phyloP scores from a whole-genome alignment of 305 asterid genomes.

The Solanum hybrid region DNA sequence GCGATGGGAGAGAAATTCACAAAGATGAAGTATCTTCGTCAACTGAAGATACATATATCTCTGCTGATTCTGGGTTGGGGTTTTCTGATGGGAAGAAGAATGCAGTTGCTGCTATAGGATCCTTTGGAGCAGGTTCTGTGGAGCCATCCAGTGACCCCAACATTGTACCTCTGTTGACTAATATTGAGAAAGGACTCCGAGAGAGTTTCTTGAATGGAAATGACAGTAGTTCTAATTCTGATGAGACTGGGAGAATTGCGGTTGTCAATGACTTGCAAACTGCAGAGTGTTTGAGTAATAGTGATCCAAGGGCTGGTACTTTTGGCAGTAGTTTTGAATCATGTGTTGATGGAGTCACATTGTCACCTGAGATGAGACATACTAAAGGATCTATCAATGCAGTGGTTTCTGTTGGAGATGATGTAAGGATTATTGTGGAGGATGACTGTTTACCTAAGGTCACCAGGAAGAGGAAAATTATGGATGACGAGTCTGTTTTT shows the following conservation, averaged over 20 bases:
- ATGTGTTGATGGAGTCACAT: constrained; percentile 13
- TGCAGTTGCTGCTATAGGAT: constrained; percentile 15
- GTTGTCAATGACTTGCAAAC: constrained; percentile 11
- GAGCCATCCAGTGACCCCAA: constrained; percentile 14
- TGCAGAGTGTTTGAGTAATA: constrained; percentile 14
- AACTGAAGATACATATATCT: constrained; percentile 13
- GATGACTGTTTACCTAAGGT: constrained; percentile 21
- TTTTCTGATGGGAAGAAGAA: constrained; percentile 21
- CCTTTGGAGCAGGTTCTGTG: constrained; percentile 22
- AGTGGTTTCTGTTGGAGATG: constrained; percentile 8
- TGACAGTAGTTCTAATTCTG: constrained; percentile 10
- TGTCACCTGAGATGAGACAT: constrained; percentile 14
- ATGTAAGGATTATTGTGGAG: constrained; percentile 13
- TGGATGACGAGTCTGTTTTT: constrained; percentile 22
- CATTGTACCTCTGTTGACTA: constrained; percentile 7
- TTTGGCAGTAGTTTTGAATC: constrained; percentile 12
- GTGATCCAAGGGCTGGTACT: constrained; percentile 16
- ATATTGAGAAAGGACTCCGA: background rate
- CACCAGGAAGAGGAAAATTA: constrained; percentile 39
- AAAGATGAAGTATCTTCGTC: constrained; percentile 16
- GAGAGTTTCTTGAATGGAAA: background rate
- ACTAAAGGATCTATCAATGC: constrained; percentile 19
- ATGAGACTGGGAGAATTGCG: constrained; percentile 11
- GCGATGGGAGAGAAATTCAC: constrained; percentile 8
- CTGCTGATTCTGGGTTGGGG: constrained; percentile 22